Base-by-base conservation (phyloP, 2,329 filamentous ascomycete genomes). In the Knufia petricola region DNA sequence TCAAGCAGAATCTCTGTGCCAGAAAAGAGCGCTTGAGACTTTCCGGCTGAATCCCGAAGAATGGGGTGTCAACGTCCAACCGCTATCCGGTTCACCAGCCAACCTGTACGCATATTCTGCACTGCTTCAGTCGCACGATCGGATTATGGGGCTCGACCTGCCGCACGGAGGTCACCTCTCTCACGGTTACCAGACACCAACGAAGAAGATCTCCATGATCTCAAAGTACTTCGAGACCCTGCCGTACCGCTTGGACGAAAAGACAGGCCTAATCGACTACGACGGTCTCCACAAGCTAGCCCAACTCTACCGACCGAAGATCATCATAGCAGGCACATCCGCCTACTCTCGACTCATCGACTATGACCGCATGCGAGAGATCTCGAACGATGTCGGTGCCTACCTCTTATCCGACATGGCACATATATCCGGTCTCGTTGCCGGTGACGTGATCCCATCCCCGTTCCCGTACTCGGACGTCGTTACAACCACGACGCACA, bases 211-310 rank as follows among this genome's bases (percentile, higher is more conserved):
- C 66, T 96, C 90, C n/a, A 88, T 89, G 61, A 82, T 98, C 57
- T 96, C 90, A 50, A 96, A 94, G 65, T 98, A 98, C 73, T 98
- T 98, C 66, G 92, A 98, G 73, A 98, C 92, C 30, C 74, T 98
- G 55, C 92, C 92, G 3, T 98, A 98, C 75, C 83, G 87, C 51
- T 78, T 96, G 48, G 81, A 95, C 71, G 85, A 94, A 63, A 76
- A 82, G 54, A 96, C 90, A 4, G 92, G 92, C 52, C 75, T 90
- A 59, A 98, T 98, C 63, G 89, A 98, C 73, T 98, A 98, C 69
- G 82, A 87, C 63, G 84, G 84, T 64, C 78, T 98, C 47, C 89
- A 94, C 68, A 82, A 94, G 66, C 76, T 88, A 53, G 90, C 92
- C 43, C 75, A 82, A 61, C 72, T 95, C 59, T 98, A 95, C 75